Conservation (phyloP, 2,329 filamentous ascomycete species). For the Lachnellula subtilissima region DNA sequence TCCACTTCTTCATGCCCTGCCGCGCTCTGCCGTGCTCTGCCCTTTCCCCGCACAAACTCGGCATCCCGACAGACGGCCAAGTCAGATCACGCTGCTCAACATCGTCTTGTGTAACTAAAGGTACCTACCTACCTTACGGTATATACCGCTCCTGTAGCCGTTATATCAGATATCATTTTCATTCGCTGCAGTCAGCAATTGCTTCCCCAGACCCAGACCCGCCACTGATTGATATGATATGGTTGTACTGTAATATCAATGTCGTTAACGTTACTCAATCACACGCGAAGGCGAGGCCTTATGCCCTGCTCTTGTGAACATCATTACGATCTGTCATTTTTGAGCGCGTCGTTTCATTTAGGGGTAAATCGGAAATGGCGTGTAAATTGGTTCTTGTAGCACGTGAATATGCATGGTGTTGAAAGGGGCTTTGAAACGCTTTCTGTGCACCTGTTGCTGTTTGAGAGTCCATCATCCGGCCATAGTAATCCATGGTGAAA, state of each 20-base stretch:
- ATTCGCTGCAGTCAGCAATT: neutral
- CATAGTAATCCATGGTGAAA: neutral
- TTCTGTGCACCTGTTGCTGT: neutral
- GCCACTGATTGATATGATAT: neutral
- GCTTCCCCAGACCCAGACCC: too few species aligned
- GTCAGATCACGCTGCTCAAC: neutral
- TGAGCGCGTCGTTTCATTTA: neutral
- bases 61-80: neutral
- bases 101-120: neutral
- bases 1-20: too few species aligned
- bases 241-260: neutral
- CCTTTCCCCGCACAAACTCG: too few species aligned
- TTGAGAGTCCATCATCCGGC: neutral
- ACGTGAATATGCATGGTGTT: neutral
- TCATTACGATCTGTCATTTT: neutral
- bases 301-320: neutral
- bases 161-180: neutral
- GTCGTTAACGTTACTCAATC: neutral
- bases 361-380: neutral
- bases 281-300: neutral
- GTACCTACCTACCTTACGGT: neutral
- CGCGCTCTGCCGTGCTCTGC: neutral
- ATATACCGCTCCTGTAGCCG: neutral
- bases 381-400: neutral
- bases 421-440: neutral